Conservation (phyloP, 495 filamentous ascomycete species). For the Penicillium dipodomyicola region DNA sequence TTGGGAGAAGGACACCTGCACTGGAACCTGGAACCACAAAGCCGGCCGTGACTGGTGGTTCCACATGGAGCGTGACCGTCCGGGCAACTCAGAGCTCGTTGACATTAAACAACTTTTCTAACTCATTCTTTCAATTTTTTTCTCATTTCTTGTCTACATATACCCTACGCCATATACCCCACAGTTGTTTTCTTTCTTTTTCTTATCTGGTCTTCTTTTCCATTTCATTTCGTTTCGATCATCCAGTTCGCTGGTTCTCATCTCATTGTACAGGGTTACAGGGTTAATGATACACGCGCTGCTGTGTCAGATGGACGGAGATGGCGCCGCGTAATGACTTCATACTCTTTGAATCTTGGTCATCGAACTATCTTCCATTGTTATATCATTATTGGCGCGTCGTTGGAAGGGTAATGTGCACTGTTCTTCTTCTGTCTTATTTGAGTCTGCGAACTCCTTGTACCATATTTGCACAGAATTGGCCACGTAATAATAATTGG, state of each 20-base stretch:
- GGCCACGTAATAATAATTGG: constrained; percentile 12
- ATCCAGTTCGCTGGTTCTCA: not conserved
- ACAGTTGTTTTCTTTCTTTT: constrained; percentile 20
- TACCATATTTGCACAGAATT: constrained; percentile 22
- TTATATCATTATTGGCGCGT: not conserved
- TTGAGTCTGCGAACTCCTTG: constrained; percentile 19
- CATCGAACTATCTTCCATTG: not conserved
- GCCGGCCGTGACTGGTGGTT: constrained; percentile 51
- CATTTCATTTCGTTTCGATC: constrained; percentile 3
- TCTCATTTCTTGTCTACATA: constrained; percentile 10
- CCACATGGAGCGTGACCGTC: constrained; percentile 50
- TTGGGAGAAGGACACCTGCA: constrained; percentile 49
- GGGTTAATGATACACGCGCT: constrained; percentile 13
- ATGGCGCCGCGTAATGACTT: constrained; percentile 2
- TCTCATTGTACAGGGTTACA: constrained; percentile 4
- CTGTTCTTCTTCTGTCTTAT: constrained; percentile 7
- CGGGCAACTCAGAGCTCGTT: constrained; percentile 39
- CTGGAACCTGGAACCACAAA: constrained; percentile 49
- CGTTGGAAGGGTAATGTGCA: constrained; percentile 6
- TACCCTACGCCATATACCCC: constrained; percentile 31
- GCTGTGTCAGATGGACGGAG: constrained; percentile 1
- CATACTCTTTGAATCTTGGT: not conserved
- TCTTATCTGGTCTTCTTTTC: constrained; percentile 13
- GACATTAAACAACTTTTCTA: constrained; percentile 42
- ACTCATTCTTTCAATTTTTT: constrained; percentile 10